These are phyloP conservation scores for Pterocarpus santalinus DNA, from an alignment of 306 rosid genomes.

Conservation along the genomic window DNA sequence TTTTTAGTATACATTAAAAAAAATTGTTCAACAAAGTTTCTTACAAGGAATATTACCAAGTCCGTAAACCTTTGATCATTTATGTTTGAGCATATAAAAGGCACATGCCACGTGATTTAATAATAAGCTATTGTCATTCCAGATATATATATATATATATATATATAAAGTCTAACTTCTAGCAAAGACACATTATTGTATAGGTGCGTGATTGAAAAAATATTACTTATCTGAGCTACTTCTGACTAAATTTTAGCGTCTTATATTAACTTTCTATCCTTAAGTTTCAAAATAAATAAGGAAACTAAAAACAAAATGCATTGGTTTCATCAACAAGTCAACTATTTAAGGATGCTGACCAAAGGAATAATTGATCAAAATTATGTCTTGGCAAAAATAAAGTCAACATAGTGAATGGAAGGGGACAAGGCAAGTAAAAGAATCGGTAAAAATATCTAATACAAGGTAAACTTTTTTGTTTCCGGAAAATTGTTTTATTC, in stretches of 20 bases:
- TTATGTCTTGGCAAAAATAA: slow-evolving; percentile 23
- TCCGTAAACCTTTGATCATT: slow-evolving; percentile 27
- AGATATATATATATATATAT: slow-evolving; percentile 37
- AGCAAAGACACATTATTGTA: not conserved
- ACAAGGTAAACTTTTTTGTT: slow-evolving; percentile 3
- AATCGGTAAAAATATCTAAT: slow-evolving; percentile 13
- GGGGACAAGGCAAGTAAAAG: slow-evolving; percentile 13
- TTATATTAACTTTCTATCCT: slow-evolving; percentile 26
- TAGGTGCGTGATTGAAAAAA: slow-evolving; percentile 19
- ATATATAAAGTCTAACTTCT: slow-evolving; percentile 22
- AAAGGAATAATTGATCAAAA: slow-evolving; percentile 30
- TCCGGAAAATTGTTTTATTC: slow-evolving; percentile 20
- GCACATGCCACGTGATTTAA: slow-evolving; percentile 26
- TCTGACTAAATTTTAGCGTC: slow-evolving; percentile 24
- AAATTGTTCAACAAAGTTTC: slow-evolving; percentile 9
- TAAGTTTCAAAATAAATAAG: slow-evolving; percentile 8
- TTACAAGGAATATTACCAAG: slow-evolving; percentile 29
- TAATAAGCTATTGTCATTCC: slow-evolving; percentile 24
- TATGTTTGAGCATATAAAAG: slow-evolving; percentile 10
- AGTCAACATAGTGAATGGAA: slow-evolving; percentile 41
- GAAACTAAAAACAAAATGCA: slow-evolving; percentile 31
- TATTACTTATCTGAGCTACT: slow-evolving; percentile 2
- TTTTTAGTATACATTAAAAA: slow-evolving; percentile 17
- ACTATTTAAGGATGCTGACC: slow-evolving; percentile 14
- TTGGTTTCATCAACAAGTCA: slow-evolving; percentile 34